These are phyloP conservation scores for Babesia caballi DNA, from an alignment of 169 alveolate species.

Conservation along the genomic window DNA sequence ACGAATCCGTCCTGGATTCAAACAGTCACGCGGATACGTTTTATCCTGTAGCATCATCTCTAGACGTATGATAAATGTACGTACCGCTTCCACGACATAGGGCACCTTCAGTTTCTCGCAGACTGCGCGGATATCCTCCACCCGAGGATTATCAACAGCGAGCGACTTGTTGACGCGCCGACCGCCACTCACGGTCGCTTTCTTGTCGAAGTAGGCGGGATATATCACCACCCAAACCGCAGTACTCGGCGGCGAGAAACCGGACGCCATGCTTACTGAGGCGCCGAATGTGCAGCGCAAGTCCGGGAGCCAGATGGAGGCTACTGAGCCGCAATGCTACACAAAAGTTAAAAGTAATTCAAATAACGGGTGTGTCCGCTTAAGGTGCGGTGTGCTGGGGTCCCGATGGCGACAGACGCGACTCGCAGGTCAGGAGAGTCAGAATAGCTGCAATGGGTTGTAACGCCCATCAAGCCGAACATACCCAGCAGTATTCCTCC, in stretches of 20 bases:
- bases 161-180: constrained; percentile 60
- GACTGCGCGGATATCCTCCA: constrained; percentile 72
- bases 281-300: neutral
- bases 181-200: constrained; percentile 69
- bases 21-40: constrained; percentile 71
- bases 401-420: constrained; percentile 40
- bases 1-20: constrained; percentile 72
- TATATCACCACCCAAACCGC: constrained; percentile 65
- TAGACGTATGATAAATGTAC: neutral
- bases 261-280: constrained; percentile 26
- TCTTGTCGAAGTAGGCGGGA: constrained; percentile 74
- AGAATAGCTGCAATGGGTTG: constrained; percentile 26
- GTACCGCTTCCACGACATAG: constrained; percentile 61
- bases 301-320: too few relatives aligned
- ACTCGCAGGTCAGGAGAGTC: constrained; percentile 45
- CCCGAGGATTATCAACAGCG: constrained; percentile 70
- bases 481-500: constrained; percentile 32
- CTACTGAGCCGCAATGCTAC: too few relatives aligned
- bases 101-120: constrained; percentile 69
- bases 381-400: constrained; percentile 9
- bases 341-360: too few relatives aligned
- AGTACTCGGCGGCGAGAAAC: neutral
- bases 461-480: too few relatives aligned
- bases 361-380: too few relatives aligned
- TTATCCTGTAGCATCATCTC: constrained; percentile 29